Percentiles rank a stretch among this genome's conserved stretches.
Conservation (phyloP, 2,329 filamentous ascomycete genomes). For the Salinomyces thailandicus region DNA sequence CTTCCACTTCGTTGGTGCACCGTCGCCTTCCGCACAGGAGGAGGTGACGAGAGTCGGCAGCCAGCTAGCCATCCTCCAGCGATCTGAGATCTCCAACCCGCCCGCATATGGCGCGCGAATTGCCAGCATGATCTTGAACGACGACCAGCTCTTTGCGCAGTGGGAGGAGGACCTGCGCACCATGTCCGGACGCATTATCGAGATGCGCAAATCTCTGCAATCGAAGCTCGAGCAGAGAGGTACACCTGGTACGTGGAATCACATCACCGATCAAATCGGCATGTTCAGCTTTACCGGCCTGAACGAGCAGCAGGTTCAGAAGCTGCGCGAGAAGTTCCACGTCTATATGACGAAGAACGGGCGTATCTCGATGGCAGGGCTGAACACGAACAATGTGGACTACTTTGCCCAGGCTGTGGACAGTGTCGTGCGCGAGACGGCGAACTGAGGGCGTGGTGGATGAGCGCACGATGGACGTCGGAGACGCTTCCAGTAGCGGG, state of each 20-base stretch:
- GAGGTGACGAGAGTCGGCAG: conserved; percentile 59
- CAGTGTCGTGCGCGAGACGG: conserved; percentile 55
- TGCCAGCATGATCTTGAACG: conserved; percentile 73
- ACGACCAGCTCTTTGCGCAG: conserved; percentile 67
- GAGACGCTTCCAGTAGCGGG: no score
- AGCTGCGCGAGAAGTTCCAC: conserved; percentile 59
- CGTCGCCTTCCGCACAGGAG: conserved; percentile 54
- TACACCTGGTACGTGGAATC: conserved; percentile 87
- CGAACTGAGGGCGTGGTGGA: no score
- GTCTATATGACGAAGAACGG: conserved; percentile 97
- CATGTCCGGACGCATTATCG: conserved; percentile 91
- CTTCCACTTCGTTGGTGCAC: conserved; percentile 82
- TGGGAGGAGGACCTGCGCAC: conserved; percentile 87
- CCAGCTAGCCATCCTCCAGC: conserved; percentile 87
- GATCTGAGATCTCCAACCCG: conserved; percentile 94
- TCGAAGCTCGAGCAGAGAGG: conserved; percentile 70
- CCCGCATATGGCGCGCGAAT: conserved; percentile 90
- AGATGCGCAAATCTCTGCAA: conserved; percentile 73
- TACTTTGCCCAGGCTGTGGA: conserved; percentile 88
- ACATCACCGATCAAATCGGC: conserved; percentile 97
- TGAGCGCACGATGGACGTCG: no score
- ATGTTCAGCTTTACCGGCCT: conserved; percentile 96
- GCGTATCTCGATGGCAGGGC: conserved; percentile 94
- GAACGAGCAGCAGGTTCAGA: conserved; percentile 60
- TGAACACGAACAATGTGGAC: conserved; percentile 84